Evolutionary conservation across 352 stramenopile species (phyloP), one percentile per base, ranked within the genome.

Genomic region (Phytopythium litorale): DNA sequence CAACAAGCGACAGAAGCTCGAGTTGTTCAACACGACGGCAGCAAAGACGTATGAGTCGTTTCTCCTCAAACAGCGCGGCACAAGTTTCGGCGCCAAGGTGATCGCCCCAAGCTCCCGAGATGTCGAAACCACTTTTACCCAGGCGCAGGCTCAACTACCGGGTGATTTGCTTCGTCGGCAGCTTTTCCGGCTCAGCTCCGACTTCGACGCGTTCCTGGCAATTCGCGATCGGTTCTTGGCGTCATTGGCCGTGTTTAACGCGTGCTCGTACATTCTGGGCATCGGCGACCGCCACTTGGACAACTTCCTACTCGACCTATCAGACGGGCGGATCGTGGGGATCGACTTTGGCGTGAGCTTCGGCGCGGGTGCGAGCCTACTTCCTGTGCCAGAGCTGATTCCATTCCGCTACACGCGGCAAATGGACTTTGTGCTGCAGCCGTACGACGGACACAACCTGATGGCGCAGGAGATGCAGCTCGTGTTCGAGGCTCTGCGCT

Each of bases 311-410:
- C 73, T 98, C 1, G 86, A 97, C 60, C 67, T 87, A 42, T 61
- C 59, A 8, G 86, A 69, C n/a, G 89, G 86, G 1, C 70, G 71
- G 23, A 73, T 98, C 32, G 88, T 97, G 52, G 88, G 87, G 42
- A 98, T 98, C 38, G 91, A 98, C 62, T 98, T 98, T 66, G 91
- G 91, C 16, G 86, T 96, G 58, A 96, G 90, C 62, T 98, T 98
- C 73, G 91, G 91, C 19, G 87, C 84, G 16, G 81, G 86, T 4
- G 87, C 87, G 25, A 92, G 87, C 62, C 65, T 88, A 45, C 63
- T 98, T 23, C 83, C 86, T 8, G 87, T 98, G 3, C 91, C 91
- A 0, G 91, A 98, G 71, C 67, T 98, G 25, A 90, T 97, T 19
- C 91, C 91, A 8, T 97, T 98, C 63, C 82, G 91, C 16, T 92